phyloP scores from a whole-genome alignment of 192 early-diverging fungal species.

The Linnemannia exigua region DNA sequence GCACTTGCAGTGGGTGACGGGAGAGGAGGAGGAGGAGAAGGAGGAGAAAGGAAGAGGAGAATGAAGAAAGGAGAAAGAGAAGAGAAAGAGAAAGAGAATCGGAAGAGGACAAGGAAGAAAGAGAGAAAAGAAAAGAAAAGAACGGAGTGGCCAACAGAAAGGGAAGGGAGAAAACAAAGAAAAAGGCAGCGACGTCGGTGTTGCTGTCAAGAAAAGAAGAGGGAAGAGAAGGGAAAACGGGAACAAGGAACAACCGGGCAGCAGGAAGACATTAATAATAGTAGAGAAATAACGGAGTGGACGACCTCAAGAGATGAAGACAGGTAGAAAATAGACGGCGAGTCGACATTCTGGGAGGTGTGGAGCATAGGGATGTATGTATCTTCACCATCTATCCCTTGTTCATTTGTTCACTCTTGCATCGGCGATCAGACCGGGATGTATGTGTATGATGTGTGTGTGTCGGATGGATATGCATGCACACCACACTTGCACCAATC shows the following conservation, averaged over 20 bases:
- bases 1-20: not conserved
- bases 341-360: not conserved
- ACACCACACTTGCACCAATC: no score
- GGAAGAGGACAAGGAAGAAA: not conserved
- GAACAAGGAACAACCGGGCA: not conserved
- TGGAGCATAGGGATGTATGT: not conserved
- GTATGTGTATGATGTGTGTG: no score
- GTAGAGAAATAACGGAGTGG: not conserved
- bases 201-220: not conserved
- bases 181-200: not conserved
- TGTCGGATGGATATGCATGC: no score
- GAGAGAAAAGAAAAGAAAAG: not conserved
- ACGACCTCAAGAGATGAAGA: not conserved
- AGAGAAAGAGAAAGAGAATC: conserved; percentile 2
- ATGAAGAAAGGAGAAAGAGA: not conserved
- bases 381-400: no score
- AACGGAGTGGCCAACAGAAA: not conserved
- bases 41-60: not conserved
- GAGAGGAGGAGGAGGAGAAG: not conserved
- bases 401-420: no score
- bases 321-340: not conserved
- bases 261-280: not conserved
- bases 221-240: not conserved
- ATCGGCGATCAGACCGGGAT: no score
- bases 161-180: not conserved